These are phyloP conservation scores for Mycosphaerella sp. DNA, from an alignment of 2,329 filamentous ascomycete species.

Conservation along the genomic window DNA sequence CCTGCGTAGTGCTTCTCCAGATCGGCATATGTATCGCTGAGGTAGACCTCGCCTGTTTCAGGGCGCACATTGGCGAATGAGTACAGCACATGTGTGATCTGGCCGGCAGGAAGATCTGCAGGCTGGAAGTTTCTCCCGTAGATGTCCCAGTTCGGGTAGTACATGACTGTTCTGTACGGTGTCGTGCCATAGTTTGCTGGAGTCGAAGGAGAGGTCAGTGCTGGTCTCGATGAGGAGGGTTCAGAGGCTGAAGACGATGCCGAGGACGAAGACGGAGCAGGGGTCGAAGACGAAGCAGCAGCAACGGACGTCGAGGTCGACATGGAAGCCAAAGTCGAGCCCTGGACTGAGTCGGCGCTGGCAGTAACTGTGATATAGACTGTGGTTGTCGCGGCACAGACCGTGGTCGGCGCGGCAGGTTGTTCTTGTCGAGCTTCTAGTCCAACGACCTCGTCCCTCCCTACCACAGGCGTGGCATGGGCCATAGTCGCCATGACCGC, in stretches of 20 bases:
- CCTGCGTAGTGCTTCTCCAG: conserved; percentile 60
- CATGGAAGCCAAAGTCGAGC: neutral
- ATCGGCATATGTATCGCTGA: conserved; percentile 65
- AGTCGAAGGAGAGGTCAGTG: neutral
- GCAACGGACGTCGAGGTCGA: neutral
- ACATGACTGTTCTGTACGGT: conserved; percentile 19
- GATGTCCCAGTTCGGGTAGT: conserved; percentile 30
- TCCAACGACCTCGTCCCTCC: neutral
- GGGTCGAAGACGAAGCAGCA: neutral
- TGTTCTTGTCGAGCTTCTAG: neutral
- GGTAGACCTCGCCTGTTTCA: conserved; percentile 71
- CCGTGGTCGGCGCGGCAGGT: neutral
- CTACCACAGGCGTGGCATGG: conserved; percentile 1
- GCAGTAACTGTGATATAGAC: neutral
- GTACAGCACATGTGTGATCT: conserved; percentile 87
- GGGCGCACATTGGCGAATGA: conserved; percentile 80
- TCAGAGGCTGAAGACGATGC: neutral
- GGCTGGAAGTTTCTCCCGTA: conserved; percentile 63
- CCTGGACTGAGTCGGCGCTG: neutral
- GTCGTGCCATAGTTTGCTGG: neutral
- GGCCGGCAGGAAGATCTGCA: conserved; percentile 70
- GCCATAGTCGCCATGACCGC: conserved; percentile 1
- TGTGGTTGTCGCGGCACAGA: neutral
- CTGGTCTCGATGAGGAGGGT: neutral
- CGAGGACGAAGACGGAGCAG: neutral